These are phyloP conservation scores for Fusarium sp. DNA, from an alignment of 2,329 filamentous ascomycete species.

Conservation along the genomic window DNA sequence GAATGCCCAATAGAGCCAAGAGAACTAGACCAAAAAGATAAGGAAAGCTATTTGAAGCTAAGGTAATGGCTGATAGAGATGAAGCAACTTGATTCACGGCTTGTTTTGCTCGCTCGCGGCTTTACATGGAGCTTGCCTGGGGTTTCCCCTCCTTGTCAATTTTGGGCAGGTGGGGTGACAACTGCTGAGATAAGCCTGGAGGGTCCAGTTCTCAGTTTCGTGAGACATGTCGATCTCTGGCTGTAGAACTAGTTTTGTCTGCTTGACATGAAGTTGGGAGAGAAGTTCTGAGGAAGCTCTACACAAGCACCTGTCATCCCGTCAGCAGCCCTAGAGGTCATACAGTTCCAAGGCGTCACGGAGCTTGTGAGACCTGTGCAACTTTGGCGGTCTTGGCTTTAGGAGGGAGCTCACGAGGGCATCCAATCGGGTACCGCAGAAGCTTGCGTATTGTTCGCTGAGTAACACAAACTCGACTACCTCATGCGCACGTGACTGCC, in stretches of 20 bases:
- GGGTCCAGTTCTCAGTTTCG: neutral
- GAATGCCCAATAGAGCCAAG: neutral
- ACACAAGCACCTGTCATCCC: neutral
- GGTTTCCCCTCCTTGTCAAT: constrained; percentile 40
- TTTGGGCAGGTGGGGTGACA: constrained; percentile 40
- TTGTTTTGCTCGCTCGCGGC: constrained; percentile 4
- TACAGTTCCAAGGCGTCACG: neutral
- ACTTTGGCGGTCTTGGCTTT: neutral
- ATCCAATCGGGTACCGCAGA: constrained; percentile 1
- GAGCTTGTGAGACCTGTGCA: neutral
- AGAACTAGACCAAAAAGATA: neutral
- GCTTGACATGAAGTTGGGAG: neutral
- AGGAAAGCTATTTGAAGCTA: constrained; percentile 3
- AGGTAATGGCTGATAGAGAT: constrained; percentile 11
- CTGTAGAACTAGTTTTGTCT: neutral
- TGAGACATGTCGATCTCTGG: neutral
- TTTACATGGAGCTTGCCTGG: neutral
- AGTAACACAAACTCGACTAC: neutral
- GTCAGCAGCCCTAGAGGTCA: neutral
- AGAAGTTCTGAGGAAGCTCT: neutral
- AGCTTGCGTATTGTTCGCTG: neutral
- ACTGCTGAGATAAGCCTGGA: constrained; percentile 42
- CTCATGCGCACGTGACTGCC: neutral
- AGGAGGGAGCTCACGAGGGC: neutral
- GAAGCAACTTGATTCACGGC: neutral